These are phyloP conservation scores for Eutrema japonicum DNA, from an alignment of 345 rosid species.

Conservation along the genomic window DNA sequence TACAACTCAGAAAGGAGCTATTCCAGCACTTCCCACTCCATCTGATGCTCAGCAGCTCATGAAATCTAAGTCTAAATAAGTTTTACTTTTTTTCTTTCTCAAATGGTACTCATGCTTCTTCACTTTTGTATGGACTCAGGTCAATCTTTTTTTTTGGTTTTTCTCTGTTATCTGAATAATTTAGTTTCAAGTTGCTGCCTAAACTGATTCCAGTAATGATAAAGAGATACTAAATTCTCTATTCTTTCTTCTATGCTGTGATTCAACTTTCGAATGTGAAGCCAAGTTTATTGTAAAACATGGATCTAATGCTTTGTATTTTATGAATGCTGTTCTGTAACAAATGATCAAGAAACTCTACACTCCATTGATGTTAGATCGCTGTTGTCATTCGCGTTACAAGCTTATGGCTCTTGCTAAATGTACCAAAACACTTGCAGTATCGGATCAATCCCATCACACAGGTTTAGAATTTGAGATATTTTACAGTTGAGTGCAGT, in stretches of 20 bases:
- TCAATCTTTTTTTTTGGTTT: background rate
- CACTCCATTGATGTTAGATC: background rate
- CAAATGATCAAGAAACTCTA: background rate
- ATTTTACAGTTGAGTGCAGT: background rate
- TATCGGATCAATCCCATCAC: background rate
- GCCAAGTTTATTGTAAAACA: background rate
- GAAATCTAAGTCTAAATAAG: constrained; percentile 35
- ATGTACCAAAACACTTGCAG: background rate
- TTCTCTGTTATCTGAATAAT: constrained; percentile 27
- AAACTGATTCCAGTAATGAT: background rate
- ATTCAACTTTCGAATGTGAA: background rate
- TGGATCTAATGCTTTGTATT: background rate
- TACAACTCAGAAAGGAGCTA: constrained; percentile 71
- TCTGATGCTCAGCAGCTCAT: constrained; percentile 55
- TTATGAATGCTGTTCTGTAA: background rate
- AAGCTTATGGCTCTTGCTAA: background rate
- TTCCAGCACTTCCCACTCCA: constrained; percentile 60
- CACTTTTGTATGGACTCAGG: background rate
- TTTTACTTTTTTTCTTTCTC: background rate
- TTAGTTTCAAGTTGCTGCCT: background rate
- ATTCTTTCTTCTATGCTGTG: background rate
- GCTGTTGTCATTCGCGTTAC: background rate
- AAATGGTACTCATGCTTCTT: constrained; percentile 5
- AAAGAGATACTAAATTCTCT: background rate
- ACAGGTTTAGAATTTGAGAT: background rate